These are phyloP conservation scores for Wallacemonas sp. DNA, from an alignment of 208 protist genomes.

Conservation along the genomic window DNA sequence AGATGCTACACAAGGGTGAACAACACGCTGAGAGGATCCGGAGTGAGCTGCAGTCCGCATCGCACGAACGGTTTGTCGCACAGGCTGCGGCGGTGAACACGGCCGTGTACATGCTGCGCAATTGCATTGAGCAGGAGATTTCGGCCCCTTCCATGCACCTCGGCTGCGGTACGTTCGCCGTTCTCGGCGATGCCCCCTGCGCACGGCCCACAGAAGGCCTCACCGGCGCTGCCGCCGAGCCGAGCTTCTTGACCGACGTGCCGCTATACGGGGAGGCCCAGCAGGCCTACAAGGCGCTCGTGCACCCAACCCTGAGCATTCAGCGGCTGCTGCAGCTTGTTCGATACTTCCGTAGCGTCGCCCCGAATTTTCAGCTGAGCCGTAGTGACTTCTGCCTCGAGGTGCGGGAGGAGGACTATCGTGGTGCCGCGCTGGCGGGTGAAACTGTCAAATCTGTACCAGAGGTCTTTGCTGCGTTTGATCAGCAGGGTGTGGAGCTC, in stretches of 20 bases:
- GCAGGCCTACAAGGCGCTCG: slow-evolving; percentile 15
- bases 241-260: slow-evolving; percentile 69
- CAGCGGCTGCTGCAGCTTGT: slow-evolving; percentile 60
- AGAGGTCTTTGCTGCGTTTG: slow-evolving; percentile 72
- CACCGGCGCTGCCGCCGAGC: slow-evolving; percentile 3
- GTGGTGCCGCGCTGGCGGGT: slow-evolving; percentile 23
- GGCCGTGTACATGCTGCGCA: slow-evolving; percentile 77
- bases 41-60: slow-evolving; percentile 18
- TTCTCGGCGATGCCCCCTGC: slow-evolving; percentile 3
- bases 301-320: slow-evolving; percentile 65
- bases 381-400: slow-evolving; percentile 63
- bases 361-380: slow-evolving; percentile 67
- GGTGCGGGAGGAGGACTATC: slow-evolving; percentile 57
- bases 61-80: slow-evolving; percentile 15
- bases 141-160: slow-evolving; percentile 64
- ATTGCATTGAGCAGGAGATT: slow-evolving; percentile 72
- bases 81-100: slow-evolving; percentile 78
- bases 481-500: slow-evolving; percentile 44
- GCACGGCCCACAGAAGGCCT: not conserved
- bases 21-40: slow-evolving; percentile 28
- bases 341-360: slow-evolving; percentile 53
- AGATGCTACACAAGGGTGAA: slow-evolving; percentile 42
- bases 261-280: slow-evolving; percentile 35
- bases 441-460: slow-evolving; percentile 22
- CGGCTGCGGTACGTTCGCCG: slow-evolving; percentile 79